phyloP scores from a whole-genome alignment of 2,329 filamentous ascomycete species.

The Penicillium oxalicum region DNA sequence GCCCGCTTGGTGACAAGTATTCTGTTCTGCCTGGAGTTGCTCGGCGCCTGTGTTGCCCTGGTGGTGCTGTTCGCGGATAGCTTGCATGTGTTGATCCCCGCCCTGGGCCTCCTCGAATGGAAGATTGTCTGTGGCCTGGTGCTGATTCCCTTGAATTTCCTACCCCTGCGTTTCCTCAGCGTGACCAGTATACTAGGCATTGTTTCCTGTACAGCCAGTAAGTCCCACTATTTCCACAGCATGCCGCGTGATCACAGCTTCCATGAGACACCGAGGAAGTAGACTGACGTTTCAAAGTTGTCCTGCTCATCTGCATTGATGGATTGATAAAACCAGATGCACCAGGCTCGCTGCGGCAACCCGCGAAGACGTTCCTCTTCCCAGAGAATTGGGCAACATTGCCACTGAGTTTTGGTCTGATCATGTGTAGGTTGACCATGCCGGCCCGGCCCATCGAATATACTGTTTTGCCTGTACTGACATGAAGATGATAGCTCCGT shows the following conservation, averaged over 20 bases:
- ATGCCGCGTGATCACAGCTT: too few species aligned
- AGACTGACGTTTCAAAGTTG: constrained; percentile 53
- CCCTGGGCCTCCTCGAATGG: constrained; percentile 64
- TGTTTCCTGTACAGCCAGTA: constrained; percentile 78
- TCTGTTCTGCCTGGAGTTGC: constrained; percentile 78
- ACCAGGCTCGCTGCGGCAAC: constrained; percentile 78
- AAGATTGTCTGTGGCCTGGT: constrained; percentile 77
- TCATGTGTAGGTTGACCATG: constrained; percentile 58
- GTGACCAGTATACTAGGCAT: constrained; percentile 94
- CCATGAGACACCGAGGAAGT: too few species aligned
- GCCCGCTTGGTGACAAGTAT: constrained; percentile 77
- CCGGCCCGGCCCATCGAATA: too few species aligned
- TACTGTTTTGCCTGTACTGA: not conserved
- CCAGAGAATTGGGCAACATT: constrained; percentile 81
- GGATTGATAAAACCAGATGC: constrained; percentile 73
- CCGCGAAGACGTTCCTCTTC: constrained; percentile 72
- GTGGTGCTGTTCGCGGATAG: constrained; percentile 93
- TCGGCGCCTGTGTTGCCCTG: constrained; percentile 83
- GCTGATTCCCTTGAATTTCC: constrained; percentile 74
- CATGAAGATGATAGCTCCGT: constrained; percentile 44
- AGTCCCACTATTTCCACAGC: constrained; percentile 36
- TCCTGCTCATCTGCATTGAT: constrained; percentile 75
- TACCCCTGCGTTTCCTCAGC: constrained; percentile 76
- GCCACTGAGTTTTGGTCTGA: constrained; percentile 79
- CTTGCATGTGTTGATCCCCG: constrained; percentile 69